Evolutionary conservation across 2,329 filamentous ascomycete species (phyloP).

Genomic region (Davidsoniella neocaledoniae): DNA sequence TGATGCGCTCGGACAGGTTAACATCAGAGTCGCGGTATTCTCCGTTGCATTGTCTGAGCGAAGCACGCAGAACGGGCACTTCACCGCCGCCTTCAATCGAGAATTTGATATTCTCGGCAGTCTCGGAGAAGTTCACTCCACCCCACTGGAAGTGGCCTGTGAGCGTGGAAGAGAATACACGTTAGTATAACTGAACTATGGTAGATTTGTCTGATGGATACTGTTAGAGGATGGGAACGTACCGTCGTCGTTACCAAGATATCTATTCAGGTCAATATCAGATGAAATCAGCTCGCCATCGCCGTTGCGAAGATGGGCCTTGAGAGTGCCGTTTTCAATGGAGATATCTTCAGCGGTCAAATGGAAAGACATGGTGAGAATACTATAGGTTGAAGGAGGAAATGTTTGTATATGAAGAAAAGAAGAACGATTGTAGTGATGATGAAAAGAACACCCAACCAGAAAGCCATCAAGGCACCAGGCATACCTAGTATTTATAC

Average conservation of each 20-base stretch:
- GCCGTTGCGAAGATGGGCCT: conserved; percentile 23
- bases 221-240: conserved; percentile 15
- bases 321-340: conserved; percentile 33
- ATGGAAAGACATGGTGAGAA: conserved; percentile 26
- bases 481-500: too few species aligned
- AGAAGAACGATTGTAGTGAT: neutral
- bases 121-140: conserved; percentile 25
- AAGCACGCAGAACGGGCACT: conserved; percentile 36
- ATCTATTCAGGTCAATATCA: conserved; percentile 38
- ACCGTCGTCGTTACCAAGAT: conserved; percentile 35
- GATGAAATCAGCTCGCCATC: conserved; percentile 25
- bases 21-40: conserved; percentile 27
- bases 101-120: conserved; percentile 30
- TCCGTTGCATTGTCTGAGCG: conserved; percentile 26
- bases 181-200: conserved; percentile 3
- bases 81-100: conserved; percentile 31
- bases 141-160: conserved; percentile 13
- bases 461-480: too few species aligned
- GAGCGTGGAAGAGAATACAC: neutral
- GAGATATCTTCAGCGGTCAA: conserved; percentile 27
- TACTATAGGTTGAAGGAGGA: neutral
- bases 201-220: conserved; percentile 12
- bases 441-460: too few species aligned
- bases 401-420: neutral
- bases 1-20: conserved; percentile 38